Evolutionary conservation across 164 flowering plant genomes (phyloP).

Genomic region (Aristolochia contorta): DNA sequence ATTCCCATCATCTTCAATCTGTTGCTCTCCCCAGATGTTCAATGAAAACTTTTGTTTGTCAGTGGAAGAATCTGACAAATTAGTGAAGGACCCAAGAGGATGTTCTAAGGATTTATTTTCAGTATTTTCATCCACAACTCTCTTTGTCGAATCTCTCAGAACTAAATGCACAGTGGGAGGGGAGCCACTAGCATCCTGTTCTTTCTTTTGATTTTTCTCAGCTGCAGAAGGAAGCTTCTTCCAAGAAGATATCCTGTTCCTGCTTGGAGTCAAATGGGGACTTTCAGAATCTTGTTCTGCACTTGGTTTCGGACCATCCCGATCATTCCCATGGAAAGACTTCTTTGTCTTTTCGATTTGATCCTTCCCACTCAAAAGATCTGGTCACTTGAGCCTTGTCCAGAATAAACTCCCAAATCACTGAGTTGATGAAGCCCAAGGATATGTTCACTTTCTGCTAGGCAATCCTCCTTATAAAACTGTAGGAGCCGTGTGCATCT

Average conservation of each 20-base stretch:
- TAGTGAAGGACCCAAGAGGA: conserved; percentile 16
- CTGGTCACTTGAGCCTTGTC: conserved; percentile 26
- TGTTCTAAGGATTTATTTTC: conserved; percentile 26
- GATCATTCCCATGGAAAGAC: conserved; percentile 28
- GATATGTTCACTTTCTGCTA: conserved; percentile 60
- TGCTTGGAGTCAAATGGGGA: conserved; percentile 49
- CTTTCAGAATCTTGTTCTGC: conserved; percentile 37
- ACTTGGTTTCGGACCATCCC: conserved; percentile 15
- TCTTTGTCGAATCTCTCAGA: conserved; percentile 20
- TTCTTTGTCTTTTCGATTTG: conserved; percentile 23
- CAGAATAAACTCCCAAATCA: conserved; percentile 92
- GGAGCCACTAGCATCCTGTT: conserved; percentile 24
- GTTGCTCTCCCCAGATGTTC: conserved; percentile 54
- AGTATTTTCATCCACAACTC: conserved; percentile 11
- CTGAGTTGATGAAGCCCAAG: conserved; percentile 78
- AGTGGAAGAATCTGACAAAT: conserved; percentile 22
- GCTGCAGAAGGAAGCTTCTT: conserved; percentile 81
- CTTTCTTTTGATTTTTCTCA: conserved; percentile 51
- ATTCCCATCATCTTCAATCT: conserved; percentile 39
- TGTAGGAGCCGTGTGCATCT: conserved; percentile 88
- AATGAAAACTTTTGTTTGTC: conserved; percentile 31
- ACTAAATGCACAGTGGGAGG: conserved; percentile 32
- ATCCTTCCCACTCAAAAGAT: conserved; percentile 28
- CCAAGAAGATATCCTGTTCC: conserved; percentile 89
- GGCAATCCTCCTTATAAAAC: conserved; percentile 80